Evolutionary conservation across 495 filamentous ascomycete species (phyloP).

Genomic region (Usnea hakonensis): DNA sequence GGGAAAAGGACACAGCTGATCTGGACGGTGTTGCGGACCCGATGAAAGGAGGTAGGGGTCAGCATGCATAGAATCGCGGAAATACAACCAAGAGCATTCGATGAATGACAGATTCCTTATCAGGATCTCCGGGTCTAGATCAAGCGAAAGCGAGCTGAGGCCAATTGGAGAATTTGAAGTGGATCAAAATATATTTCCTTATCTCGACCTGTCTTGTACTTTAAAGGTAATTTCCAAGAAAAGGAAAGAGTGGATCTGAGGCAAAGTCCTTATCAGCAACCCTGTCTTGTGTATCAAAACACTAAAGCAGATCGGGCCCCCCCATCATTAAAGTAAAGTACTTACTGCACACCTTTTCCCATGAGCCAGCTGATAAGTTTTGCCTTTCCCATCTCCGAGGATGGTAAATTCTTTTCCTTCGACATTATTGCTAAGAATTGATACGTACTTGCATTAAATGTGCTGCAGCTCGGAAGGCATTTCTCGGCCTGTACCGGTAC

Average conservation of each 20-base stretch:
- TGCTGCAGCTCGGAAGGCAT: not conserved
- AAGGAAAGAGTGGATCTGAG: conserved; percentile 1
- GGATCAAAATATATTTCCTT: too few relatives aligned
- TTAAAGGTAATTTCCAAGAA: too few relatives aligned
- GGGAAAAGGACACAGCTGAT: too few relatives aligned
- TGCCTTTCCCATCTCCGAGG: conserved; percentile 16
- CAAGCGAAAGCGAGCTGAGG: not conserved
- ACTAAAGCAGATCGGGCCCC: too few relatives aligned
- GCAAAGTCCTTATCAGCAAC: conserved; percentile 10
- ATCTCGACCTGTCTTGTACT: conserved; percentile 2
- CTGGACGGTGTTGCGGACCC: not conserved
- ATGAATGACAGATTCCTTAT: conserved; percentile 5
- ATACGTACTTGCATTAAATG: too few relatives aligned
- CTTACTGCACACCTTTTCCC: too few relatives aligned
- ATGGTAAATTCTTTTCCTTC: not conserved
- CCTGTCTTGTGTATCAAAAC: too few relatives aligned
- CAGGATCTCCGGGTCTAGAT: conserved; percentile 6
- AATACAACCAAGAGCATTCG: conserved; percentile 4
- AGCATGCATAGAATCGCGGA: conserved; percentile 14
- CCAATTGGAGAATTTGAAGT: not conserved
- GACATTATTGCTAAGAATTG: too few relatives aligned
- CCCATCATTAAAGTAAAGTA: too few relatives aligned
- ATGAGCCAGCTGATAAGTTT: too few relatives aligned
- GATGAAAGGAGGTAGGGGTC: not conserved
- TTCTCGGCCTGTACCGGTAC: not conserved